Base-by-base conservation (phyloP, 169 alveolate species). In the Plasmodium chabaudi region DNA sequence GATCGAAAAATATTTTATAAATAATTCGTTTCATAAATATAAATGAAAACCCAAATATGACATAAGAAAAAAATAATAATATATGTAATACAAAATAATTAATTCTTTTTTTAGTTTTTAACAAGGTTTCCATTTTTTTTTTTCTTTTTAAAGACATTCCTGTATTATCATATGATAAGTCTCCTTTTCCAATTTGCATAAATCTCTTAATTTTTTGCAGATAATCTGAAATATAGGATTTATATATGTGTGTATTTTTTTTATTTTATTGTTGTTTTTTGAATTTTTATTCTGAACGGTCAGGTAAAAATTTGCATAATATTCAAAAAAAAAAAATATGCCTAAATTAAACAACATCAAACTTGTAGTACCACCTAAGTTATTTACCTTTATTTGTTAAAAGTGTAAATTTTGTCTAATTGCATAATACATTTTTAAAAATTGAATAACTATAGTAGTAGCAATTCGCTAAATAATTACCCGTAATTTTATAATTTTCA, bases 1-100 rank as follows among this genome's bases (percentile, higher is more conserved):
- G 88, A 51, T 75, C 88, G 53, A 46, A 75, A 47, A 75, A 61
- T 44, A 63, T 49, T 17, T 57, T 55, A 27, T 75, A 75, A 53
- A 75, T 12, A 55, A 67, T 39, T 13, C 88, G 49, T 44, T 63
- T 63, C 7, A 64, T 19, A 63, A 75, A 55, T 17, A 75, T 47
- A 63, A 75, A 47, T 1, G 71, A 63, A 49, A 75, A 53, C 42
- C 75, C 71, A 61, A 75, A 75, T 42, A 75, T 25, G 10, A 27
- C 17, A 42, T 63, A 75, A n/a, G 88, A 75, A 63, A 63, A 63
- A 55, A 75, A 67, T 39, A 75, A 75, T 39, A 65, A 47, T 15
- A 23, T 39, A n/a, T 75, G 74, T 68, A 75, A 42, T 9, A 75
- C 23, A 25, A 49, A 75, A 56, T 63, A 63, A 10, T 51, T 34